Evolutionary conservation across 352 stramenopile genomes (phyloP).

Genomic region (Globisporangium lucens): DNA sequence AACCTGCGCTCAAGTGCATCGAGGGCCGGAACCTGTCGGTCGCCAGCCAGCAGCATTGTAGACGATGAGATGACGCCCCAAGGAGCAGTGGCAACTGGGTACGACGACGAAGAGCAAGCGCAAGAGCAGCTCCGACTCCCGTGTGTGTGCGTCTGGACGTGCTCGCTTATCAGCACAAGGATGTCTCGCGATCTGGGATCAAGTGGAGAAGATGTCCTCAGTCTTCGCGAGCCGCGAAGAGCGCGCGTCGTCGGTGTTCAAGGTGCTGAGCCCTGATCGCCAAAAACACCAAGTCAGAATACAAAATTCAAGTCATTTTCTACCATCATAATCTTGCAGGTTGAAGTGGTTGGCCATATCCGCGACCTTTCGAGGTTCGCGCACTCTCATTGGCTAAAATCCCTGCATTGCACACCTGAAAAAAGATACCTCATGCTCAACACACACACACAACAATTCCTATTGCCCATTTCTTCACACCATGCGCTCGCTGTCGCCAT

Average conservation of each 20-base stretch:
- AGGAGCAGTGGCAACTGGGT: too few relatives aligned
- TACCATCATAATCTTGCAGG: not conserved
- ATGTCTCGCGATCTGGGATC: not conserved
- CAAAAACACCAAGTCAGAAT: not conserved
- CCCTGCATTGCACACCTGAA: not conserved
- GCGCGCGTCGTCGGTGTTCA: not conserved
- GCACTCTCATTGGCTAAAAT: slow-evolving; percentile 5
- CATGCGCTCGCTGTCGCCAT: not conserved
- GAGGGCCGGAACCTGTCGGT: too few relatives aligned
- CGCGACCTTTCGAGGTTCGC: slow-evolving; percentile 11
- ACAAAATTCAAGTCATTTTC: not conserved
- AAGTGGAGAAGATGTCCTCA: not conserved
- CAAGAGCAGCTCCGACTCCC: not conserved
- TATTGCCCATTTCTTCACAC: not conserved
- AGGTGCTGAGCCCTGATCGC: not conserved
- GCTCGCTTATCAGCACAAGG: not conserved
- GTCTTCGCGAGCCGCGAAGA: not conserved
- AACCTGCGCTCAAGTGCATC: too few relatives aligned
- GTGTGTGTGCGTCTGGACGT: not conserved
- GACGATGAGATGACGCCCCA: too few relatives aligned
- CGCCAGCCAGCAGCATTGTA: too few relatives aligned
- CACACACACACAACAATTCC: not conserved
- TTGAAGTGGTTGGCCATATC: not conserved
- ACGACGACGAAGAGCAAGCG: not conserved
- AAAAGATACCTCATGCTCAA: not conserved